Evolutionary conservation across 108 stramenopile genomes (phyloP).

Genomic region (Cylindrotheca fusiformis): DNA sequence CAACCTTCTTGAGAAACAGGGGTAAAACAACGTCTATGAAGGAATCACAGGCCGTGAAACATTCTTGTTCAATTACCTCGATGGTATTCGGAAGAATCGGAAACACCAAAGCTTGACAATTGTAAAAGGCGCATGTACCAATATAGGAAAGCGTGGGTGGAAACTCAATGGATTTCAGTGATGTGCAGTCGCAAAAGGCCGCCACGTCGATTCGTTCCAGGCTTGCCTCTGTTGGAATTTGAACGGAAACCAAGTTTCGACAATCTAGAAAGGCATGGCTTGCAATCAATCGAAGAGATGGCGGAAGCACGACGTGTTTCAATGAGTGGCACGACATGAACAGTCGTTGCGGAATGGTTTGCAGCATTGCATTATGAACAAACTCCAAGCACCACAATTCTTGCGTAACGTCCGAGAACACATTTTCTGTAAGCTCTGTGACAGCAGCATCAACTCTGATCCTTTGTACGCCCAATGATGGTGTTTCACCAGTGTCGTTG

Average conservation of each 20-base stretch:
- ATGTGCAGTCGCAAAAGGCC: not conserved
- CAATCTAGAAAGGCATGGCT: not conserved
- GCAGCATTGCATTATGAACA: not conserved
- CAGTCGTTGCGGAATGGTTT: not conserved
- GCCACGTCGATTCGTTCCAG: not conserved
- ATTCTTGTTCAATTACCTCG: not conserved
- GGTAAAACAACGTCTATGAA: not conserved
- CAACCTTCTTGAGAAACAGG: not conserved
- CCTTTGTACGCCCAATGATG: too few species aligned
- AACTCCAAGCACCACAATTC: too few species aligned
- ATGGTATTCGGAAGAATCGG: not conserved
- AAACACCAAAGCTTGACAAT: not conserved
- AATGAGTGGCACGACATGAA: not conserved
- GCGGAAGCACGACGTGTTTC: not conserved
- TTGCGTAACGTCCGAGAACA: too few species aligned
- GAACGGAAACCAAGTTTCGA: not conserved
- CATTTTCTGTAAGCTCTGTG: too few species aligned
- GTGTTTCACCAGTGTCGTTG: too few species aligned
- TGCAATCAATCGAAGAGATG: not conserved
- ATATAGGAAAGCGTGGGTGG: not conserved
- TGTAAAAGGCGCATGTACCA: not conserved
- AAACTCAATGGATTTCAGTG: not conserved
- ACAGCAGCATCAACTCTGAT: too few species aligned
- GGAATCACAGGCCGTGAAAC: not conserved
- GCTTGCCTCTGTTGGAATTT: not conserved